Percentiles rank a stretch among this genome's conserved stretches.
These are phyloP conservation scores for Pseudogymnoascus sp. DNA, from an alignment of 2,329 filamentous ascomycete genomes.

Conservation along the genomic window DNA sequence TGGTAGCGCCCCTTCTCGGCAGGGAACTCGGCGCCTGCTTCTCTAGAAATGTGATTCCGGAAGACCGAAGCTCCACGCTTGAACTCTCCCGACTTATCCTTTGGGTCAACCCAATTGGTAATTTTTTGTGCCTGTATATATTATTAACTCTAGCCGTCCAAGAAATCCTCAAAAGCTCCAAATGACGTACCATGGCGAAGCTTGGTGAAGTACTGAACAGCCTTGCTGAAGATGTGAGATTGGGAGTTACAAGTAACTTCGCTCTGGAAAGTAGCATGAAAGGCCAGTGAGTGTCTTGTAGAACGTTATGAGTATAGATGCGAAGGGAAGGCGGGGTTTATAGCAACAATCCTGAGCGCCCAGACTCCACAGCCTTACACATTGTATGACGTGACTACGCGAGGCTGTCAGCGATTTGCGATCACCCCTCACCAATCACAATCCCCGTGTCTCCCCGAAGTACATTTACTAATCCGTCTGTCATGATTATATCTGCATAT, in stretches of 20 bases:
- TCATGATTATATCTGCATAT: neutral
- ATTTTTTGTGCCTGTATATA: constrained; percentile 42
- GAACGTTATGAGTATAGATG: neutral
- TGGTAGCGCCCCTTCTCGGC: constrained; percentile 86
- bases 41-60: constrained; percentile 56
- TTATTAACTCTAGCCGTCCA: neutral
- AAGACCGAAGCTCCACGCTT: constrained; percentile 81
- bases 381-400: constrained; percentile 5
- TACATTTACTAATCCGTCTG: neutral
- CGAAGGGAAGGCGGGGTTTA: neutral
- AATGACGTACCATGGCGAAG: constrained; percentile 7
- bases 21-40: constrained; percentile 56
- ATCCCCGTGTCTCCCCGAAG: neutral
- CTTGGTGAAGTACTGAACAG: constrained; percentile 67
- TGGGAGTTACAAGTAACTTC: neutral
- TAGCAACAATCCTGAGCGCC: neutral
- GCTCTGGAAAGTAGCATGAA: constrained; percentile 6
- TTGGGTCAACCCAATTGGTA: constrained; percentile 74
- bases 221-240: constrained; percentile 37
- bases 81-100: constrained; percentile 80
- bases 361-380: neutral
- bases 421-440: neutral
- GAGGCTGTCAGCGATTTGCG: constrained; percentile 2
- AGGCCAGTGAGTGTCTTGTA: neutral
- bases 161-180: neutral